Evolutionary conservation across 1,284 basidiomycete species (phyloP), one percentile per base, ranked within the genome.

Genomic region (Inonotus obliquus): DNA sequence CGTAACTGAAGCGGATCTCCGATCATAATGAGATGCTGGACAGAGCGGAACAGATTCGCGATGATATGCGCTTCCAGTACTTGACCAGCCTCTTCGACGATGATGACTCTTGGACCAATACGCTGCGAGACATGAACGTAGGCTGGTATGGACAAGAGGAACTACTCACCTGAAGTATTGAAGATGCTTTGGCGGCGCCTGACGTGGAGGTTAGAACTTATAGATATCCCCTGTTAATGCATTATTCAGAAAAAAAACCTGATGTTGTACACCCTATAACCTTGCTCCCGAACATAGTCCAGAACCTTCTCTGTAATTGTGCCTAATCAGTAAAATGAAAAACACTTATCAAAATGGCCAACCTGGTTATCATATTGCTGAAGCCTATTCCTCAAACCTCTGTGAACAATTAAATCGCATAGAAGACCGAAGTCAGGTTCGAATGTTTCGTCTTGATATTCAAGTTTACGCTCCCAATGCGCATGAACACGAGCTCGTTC

Each of bases 251-350:
- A 51, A 41, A 62, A 66, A 41, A 62, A 79, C 82, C 82, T 13
- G 84, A 89, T 0, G 88, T 90, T 0, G 88, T 91, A 63, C 86
- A 88, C 9, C 85, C 89, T 54, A 91, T 81, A n/a, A 91, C 79
- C 65, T 88, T 79, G 0, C 80, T 75, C 19, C 77, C 72, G 10
- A 69, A 66, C 2, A 87, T 74, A 0, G 86, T 72, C n/a, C 76
- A 72, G 11, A 80, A 76, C 11, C 80, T 76, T 55, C 65, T 60
- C 73, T 76, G 52, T n/a, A 23, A 21, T n/a, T 60, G 27, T n/a
- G n/a, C n/a, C n/a, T n/a, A n/a, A n/a, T n/a, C n/a, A n/a, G n/a
- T n/a, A n/a, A n/a, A n/a, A n/a, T n/a, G n/a, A n/a, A n/a, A n/a
- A n/a, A n/a, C n/a, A n/a, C n/a, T n/a, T n/a, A n/a, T n/a, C n/a